phyloP scores from a whole-genome alignment of 2,329 filamentous ascomycete species.

The Reticulascus tulasneorum region DNA sequence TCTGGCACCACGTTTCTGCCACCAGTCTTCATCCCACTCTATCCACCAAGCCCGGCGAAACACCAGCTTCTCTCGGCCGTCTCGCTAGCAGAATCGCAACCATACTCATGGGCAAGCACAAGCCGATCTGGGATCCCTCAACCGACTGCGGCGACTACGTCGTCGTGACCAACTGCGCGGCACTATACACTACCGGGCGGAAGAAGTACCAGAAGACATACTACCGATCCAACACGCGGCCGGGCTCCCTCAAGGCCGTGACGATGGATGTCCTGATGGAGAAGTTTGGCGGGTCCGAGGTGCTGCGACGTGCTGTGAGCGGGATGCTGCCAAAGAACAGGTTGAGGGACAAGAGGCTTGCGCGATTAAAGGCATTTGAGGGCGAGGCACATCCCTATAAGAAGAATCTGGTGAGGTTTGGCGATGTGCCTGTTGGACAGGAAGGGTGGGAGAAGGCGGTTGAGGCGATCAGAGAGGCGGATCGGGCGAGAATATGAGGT shows the following conservation, averaged over 20 bases:
- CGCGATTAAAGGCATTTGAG: slow-evolving; percentile 91
- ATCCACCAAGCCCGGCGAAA: slow-evolving; percentile 52
- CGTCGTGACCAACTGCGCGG: slow-evolving; percentile 83
- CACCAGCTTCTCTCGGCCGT: slow-evolving; percentile 79
- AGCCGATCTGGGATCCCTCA: slow-evolving; percentile 94
- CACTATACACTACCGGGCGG: slow-evolving; percentile 82
- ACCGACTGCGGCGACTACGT: slow-evolving; percentile 99
- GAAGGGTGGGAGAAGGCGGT: slow-evolving; percentile 51
- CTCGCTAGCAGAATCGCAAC: slow-evolving; percentile 83
- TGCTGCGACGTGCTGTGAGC: slow-evolving; percentile 84
- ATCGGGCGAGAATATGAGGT: slow-evolving; percentile 46
- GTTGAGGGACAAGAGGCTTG: slow-evolving; percentile 80
- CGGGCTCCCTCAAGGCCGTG: slow-evolving; percentile 80
- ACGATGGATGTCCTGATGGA: slow-evolving; percentile 94
- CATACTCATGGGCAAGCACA: slow-evolving; percentile 96
- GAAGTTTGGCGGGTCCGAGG: slow-evolving; percentile 90
- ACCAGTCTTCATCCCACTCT: slow-evolving; percentile 60
- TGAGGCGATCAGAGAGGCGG: slow-evolving; percentile 45
- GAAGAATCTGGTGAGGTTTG: slow-evolving; percentile 75
- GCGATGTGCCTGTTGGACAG: slow-evolving; percentile 51
- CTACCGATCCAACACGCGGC: slow-evolving; percentile 89
- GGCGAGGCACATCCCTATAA: slow-evolving; percentile 89
- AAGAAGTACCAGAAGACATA: slow-evolving; percentile 95
- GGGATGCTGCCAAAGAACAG: slow-evolving; percentile 99
- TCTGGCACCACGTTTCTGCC: slow-evolving; percentile 86